Evolutionary conservation across 176 grass and related monocot genomes (phyloP), one percentile per base, ranked within the genome.

Genomic region (Phyllostachys edulis): DNA sequence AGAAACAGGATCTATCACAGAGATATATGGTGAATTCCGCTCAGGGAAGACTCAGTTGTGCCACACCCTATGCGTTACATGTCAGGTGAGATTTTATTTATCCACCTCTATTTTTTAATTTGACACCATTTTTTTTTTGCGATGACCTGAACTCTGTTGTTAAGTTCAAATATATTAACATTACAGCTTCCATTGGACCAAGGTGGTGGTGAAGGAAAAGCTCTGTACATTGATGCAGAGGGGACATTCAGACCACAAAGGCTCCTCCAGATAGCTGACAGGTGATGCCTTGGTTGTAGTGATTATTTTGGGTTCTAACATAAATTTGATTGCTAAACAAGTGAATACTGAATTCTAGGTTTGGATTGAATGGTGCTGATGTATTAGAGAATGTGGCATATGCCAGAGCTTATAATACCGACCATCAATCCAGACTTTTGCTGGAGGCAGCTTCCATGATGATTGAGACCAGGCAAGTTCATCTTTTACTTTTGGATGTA

Each of bases 391-490:
- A 98, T 81, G 91, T 95, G 78, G 96, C 96, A 84, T 95, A 98
- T 78, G 93, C 96, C 5, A 94, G 95, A 89, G 95, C 95, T 41
- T 97, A 97, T 81, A 97, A 97, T 83, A 97, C 92, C 0, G 92
- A 94, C 89, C 95, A 97, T 88, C 95, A 97, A 81, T 97, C 92
- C 57, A 91, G 93, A 76, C 84, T 98, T 69, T 85, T 98, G 56
- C 87, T 98, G 12, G 93, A 98, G 86, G 91, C 93, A 68, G 93
- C 96, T 89, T 98, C 96, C 47, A 99, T 99, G 96, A 99, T 99
- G 96, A 94, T 99, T 78, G 93, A 96, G 81, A 93, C 93, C 49
- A 93, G 96, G 96, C 52, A 93, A 78, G 91, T 86, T 44, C 20
- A 83, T 69, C 7, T 80, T 57, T 84, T 74, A 39, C 5, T 52